Conservation (phyloP, 2,329 filamentous ascomycete genomes). For the Curvularia hawaiiensis region DNA sequence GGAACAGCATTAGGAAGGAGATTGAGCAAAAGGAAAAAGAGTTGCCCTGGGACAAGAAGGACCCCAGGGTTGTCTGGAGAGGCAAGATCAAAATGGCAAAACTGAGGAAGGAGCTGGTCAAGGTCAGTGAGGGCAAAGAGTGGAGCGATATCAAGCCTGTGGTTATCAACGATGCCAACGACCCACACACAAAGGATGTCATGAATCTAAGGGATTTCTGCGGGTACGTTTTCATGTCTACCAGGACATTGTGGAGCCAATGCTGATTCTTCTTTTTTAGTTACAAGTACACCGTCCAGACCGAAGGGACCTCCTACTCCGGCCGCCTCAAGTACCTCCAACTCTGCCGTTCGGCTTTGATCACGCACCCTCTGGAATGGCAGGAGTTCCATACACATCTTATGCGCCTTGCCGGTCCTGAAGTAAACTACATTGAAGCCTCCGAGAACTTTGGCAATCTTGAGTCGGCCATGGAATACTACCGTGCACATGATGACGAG, state of each 20-base stretch:
- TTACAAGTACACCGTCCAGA: conserved; percentile 61
- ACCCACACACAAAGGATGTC: conserved; percentile 40
- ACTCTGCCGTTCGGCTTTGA: conserved; percentile 51
- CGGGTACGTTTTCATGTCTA: conserved; percentile 25
- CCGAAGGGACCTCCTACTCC: conserved; percentile 60
- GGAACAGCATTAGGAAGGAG: conserved; percentile 41
- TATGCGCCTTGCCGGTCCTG: conserved; percentile 36
- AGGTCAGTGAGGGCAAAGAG: conserved; percentile 33
- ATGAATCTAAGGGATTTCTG: conserved; percentile 44
- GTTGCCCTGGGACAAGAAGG: conserved; percentile 37
- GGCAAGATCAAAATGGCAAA: conserved; percentile 43
- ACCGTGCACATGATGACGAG: conserved; percentile 32
- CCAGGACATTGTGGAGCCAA: background rate
- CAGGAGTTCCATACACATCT: conserved; percentile 45
- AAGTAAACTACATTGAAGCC: conserved; percentile 42
- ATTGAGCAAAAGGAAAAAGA: conserved; percentile 31
- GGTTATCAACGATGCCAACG: conserved; percentile 40
- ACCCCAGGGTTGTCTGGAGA: conserved; percentile 39
- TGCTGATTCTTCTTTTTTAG: conserved; percentile 23
- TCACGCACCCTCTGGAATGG: conserved; percentile 42
- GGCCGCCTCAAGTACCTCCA: conserved; percentile 60
- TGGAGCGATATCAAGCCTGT: conserved; percentile 45
- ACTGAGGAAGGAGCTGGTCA: conserved; percentile 36
- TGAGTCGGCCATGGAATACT: conserved; percentile 42
- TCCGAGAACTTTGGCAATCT: conserved; percentile 40